These are phyloP conservation scores for Magnusiomyces suaveolens DNA, from an alignment of 1,139 yeast genomes.

Conservation along the genomic window DNA sequence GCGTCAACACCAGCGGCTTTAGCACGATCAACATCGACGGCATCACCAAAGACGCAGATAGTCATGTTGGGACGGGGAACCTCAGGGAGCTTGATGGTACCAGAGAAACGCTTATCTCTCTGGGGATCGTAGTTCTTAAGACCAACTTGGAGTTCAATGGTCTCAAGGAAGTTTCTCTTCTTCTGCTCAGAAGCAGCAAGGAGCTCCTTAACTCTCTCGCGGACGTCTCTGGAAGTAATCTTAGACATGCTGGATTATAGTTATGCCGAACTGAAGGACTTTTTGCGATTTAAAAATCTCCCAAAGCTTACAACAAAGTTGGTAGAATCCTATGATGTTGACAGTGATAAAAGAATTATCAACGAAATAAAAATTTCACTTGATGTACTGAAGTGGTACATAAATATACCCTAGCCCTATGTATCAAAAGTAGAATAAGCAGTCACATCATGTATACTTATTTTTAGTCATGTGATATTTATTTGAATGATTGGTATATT, in stretches of 20 bases:
- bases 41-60: conserved; percentile 99
- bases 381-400: no score
- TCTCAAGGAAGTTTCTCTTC: conserved; percentile 99
- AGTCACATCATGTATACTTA: no score
- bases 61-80: conserved; percentile 99
- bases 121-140: conserved; percentile 99
- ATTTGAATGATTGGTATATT: no score
- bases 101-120: conserved; percentile 99
- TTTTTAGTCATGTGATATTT: no score
- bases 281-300: conserved; percentile 28
- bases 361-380: not conserved
- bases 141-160: conserved; percentile 99
- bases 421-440: not conserved
- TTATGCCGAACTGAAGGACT: conserved; percentile 16
- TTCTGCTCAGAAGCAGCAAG: conserved; percentile 92
- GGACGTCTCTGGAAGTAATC: conserved; percentile 85
- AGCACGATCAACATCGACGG: conserved; percentile 99
- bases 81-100: conserved; percentile 95
- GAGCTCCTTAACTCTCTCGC: conserved; percentile 92
- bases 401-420: not conserved
- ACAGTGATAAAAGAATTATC: conserved; percentile 2
- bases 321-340: conserved; percentile 16
- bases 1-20: conserved; percentile 99
- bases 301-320: conserved; percentile 29
- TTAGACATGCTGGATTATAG: conserved; percentile 67